Evolutionary conservation across 768 basidiomycete genomes (phyloP).

Genomic region (Russula sp.): DNA sequence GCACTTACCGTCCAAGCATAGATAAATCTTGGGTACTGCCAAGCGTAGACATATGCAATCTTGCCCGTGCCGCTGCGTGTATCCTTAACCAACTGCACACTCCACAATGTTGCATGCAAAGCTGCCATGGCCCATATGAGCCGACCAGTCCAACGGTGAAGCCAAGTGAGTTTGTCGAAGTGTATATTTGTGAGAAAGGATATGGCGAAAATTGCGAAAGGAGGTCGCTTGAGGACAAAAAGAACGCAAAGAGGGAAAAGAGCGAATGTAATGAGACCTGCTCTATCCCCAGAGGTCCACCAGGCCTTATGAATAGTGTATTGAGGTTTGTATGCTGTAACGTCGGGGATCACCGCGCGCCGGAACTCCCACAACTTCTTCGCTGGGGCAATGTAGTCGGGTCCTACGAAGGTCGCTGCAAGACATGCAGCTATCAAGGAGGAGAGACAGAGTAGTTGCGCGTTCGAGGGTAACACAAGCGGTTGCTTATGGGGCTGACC

Average conservation of each 20-base stretch:
- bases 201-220: slow-evolving; percentile 66
- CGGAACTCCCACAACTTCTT: slow-evolving; percentile 41
- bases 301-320: slow-evolving; percentile 60
- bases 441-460: slow-evolving; percentile 48
- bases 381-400: slow-evolving; percentile 59
- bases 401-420: slow-evolving; percentile 50
- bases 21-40: slow-evolving; percentile 54
- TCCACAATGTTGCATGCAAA: slow-evolving; percentile 63
- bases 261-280: slow-evolving; percentile 66
- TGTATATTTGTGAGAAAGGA: slow-evolving; percentile 56
- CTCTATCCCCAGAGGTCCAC: slow-evolving; percentile 65
- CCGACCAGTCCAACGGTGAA: slow-evolving; percentile 68
- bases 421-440: slow-evolving; percentile 41
- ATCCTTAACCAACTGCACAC: slow-evolving; percentile 55
- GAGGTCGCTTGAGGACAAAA: slow-evolving; percentile 63
- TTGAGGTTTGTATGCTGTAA: slow-evolving; percentile 40
- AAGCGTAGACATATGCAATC: slow-evolving; percentile 46
- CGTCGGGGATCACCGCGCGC: slow-evolving; percentile 30
- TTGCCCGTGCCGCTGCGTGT: slow-evolving; percentile 38
- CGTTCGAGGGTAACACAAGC: slow-evolving; percentile 52
- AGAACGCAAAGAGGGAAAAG: slow-evolving; percentile 65
- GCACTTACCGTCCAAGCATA: slow-evolving; percentile 51
- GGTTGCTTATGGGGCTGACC: slow-evolving; percentile 39
- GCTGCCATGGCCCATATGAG: slow-evolving; percentile 59
- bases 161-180: slow-evolving; percentile 67